Conservation (phyloP, 2,329 filamentous ascomycete species). For the Nothophaeocryptopus gaeumannii region DNA sequence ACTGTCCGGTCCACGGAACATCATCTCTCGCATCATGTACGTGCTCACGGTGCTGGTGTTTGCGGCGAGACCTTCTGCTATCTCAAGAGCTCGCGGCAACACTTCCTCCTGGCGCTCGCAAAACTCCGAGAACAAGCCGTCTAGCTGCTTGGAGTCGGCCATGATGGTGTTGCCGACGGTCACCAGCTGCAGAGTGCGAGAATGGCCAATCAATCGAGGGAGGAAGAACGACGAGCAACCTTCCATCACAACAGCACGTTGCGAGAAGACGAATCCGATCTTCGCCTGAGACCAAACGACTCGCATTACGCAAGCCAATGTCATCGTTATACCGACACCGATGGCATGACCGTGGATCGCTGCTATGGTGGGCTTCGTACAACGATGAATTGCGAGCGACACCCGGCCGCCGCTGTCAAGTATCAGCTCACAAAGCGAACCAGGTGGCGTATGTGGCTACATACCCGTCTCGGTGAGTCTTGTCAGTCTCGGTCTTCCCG, state of each 20-base stretch:
- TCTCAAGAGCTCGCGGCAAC: constrained; percentile 15
- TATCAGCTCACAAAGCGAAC: background rate
- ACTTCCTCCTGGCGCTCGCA: constrained; percentile 21
- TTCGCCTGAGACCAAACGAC: constrained; percentile 22
- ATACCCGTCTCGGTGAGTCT: constrained; percentile 25
- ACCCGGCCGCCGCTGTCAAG: constrained; percentile 17
- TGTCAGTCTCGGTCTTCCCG: constrained; percentile 22
- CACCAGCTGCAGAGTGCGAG: constrained; percentile 17
- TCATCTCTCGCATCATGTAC: constrained; percentile 25
- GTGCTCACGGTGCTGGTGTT: constrained; percentile 23
- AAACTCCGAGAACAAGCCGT: constrained; percentile 23
- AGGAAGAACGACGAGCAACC: constrained; percentile 24
- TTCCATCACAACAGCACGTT: constrained; percentile 22
- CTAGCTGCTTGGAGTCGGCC: constrained; percentile 13
- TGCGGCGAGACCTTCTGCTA: constrained; percentile 15
- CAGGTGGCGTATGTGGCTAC: background rate
- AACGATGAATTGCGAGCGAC: constrained; percentile 22
- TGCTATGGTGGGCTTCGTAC: constrained; percentile 23
- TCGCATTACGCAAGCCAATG: constrained; percentile 18
- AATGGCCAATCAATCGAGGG: constrained; percentile 18
- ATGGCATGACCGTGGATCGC: constrained; percentile 24
- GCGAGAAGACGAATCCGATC: constrained; percentile 24
- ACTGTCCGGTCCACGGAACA: constrained; percentile 19
- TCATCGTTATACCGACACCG: constrained; percentile 25
- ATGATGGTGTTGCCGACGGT: constrained; percentile 14